Evolutionary conservation across 352 stramenopile species (phyloP).

Genomic region (Phytophthora cryptogea): DNA sequence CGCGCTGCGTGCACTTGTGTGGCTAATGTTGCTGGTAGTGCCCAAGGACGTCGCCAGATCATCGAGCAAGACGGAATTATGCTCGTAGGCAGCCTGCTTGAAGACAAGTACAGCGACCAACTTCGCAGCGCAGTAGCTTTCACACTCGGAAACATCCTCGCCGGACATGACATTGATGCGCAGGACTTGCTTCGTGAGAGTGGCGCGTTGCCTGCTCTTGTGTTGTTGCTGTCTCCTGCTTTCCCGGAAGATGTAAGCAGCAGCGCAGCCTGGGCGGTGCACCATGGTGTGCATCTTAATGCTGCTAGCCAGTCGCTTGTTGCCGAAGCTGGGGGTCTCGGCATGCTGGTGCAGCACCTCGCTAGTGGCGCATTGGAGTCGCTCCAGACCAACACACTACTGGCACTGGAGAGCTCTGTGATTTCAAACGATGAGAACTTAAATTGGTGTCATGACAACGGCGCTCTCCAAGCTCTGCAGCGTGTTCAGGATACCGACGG

Average conservation of each 20-base stretch:
- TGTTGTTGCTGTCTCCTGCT: conserved; percentile 62
- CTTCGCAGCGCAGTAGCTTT: conserved; percentile 66
- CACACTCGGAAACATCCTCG: conserved; percentile 69
- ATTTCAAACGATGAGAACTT: conserved; percentile 54
- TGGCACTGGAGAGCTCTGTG: conserved; percentile 66
- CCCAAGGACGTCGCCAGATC: conserved; percentile 46
- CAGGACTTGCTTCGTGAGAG: conserved; percentile 67
- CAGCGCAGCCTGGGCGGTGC: conserved; percentile 76
- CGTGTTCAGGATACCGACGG: conserved; percentile 48
- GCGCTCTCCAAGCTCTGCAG: conserved; percentile 42
- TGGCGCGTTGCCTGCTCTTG: conserved; percentile 56
- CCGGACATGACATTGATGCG: conserved; percentile 53
- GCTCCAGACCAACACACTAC: conserved; percentile 71
- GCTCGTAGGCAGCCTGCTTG: conserved; percentile 50
- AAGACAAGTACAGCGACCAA: conserved; percentile 55
- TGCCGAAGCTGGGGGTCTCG: conserved; percentile 61
- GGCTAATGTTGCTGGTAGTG: conserved; percentile 52
- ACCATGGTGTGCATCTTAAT: conserved; percentile 72
- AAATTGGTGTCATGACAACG: conserved; percentile 49
- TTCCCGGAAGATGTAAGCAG: conserved; percentile 72
- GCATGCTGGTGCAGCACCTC: conserved; percentile 60
- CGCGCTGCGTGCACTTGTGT: conserved; percentile 56
- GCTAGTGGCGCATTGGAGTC: conserved; percentile 40
- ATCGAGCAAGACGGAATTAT: conserved; percentile 52
- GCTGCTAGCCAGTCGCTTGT: conserved; percentile 63